Conservation (phyloP, 805 yeast genomes). For the Brettanomyces bruxellensis region DNA sequence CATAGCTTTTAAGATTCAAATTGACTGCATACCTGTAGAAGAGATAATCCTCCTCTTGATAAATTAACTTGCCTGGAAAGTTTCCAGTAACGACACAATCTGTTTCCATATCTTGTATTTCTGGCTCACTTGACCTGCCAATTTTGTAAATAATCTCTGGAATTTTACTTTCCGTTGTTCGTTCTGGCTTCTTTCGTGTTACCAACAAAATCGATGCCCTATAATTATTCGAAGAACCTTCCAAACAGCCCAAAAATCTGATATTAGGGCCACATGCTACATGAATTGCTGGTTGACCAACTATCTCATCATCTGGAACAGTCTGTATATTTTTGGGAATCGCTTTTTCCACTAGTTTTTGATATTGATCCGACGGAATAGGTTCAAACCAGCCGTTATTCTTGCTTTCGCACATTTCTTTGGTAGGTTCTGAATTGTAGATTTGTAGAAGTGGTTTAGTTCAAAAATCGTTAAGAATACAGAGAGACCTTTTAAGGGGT, state of each 20-base stretch:
- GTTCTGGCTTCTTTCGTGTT: slow-evolving; percentile 28
- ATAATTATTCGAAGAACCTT: slow-evolving; percentile 41
- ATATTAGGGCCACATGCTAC: slow-evolving; percentile 73
- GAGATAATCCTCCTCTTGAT: slow-evolving; percentile 33
- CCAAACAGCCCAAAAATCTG: slow-evolving; percentile 55
- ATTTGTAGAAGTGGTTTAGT: no score
- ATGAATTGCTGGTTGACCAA: slow-evolving; percentile 27
- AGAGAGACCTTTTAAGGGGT: no score
- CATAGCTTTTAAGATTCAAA: slow-evolving; percentile 36
- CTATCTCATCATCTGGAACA: slow-evolving; percentile 15
- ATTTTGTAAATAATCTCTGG: slow-evolving; percentile 20
- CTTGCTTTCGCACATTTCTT: not conserved
- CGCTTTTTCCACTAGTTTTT: slow-evolving; percentile 10
- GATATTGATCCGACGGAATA: slow-evolving; percentile 19
- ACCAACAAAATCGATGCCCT: slow-evolving; percentile 66
- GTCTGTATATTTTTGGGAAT: slow-evolving; percentile 13
- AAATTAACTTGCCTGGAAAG: slow-evolving; percentile 37
- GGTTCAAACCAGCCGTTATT: slow-evolving; percentile 20
- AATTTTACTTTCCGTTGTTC: slow-evolving; percentile 6
- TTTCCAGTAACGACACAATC: slow-evolving; percentile 26
- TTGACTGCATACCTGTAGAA: slow-evolving; percentile 63
- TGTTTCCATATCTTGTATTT: slow-evolving; percentile 3
- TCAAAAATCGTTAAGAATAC: no score
- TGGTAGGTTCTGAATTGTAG: no score
- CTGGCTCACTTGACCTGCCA: slow-evolving; percentile 24